These are phyloP conservation scores for Erythrobasidium yunnanense DNA, from an alignment of 768 basidiomycete species.

Conservation along the genomic window DNA sequence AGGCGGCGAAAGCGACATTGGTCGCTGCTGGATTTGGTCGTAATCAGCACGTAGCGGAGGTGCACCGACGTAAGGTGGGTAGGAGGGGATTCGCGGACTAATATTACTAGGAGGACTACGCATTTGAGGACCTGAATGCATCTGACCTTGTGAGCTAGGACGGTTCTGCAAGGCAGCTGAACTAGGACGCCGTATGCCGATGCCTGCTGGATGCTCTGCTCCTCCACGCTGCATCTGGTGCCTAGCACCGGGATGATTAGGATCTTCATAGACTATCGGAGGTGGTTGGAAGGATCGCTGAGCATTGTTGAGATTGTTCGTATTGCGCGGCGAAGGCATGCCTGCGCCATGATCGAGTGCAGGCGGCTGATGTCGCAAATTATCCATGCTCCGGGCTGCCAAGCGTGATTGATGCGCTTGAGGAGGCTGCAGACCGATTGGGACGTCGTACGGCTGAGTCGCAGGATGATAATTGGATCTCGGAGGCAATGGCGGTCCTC, in stretches of 20 bases:
- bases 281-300: neutral
- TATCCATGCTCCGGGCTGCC: conserved; percentile 1
- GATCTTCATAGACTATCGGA: conserved; percentile 1
- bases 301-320: neutral
- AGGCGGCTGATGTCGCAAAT: neutral
- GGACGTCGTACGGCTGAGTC: neutral
- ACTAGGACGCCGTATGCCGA: neutral
- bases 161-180: neutral
- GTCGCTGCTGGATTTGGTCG: neutral
- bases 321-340: neutral
- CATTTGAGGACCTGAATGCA: neutral
- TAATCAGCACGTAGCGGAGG: neutral
- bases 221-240: neutral
- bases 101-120: neutral
- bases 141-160: too few relatives aligned
- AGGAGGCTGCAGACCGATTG: neutral
- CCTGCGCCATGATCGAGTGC: neutral
- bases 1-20: neutral
- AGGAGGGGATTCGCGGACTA: conserved; percentile 1
- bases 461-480: neutral
- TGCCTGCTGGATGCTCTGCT: neutral
- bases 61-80: neutral
- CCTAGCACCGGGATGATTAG: neutral
- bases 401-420: neutral
- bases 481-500: too few relatives aligned